A percentile compares a stretch with the other conserved stretches of the same genome.
Conservation (phyloP, 192 early-diverging fungal genomes). For the Linnemannia elongata region DNA sequence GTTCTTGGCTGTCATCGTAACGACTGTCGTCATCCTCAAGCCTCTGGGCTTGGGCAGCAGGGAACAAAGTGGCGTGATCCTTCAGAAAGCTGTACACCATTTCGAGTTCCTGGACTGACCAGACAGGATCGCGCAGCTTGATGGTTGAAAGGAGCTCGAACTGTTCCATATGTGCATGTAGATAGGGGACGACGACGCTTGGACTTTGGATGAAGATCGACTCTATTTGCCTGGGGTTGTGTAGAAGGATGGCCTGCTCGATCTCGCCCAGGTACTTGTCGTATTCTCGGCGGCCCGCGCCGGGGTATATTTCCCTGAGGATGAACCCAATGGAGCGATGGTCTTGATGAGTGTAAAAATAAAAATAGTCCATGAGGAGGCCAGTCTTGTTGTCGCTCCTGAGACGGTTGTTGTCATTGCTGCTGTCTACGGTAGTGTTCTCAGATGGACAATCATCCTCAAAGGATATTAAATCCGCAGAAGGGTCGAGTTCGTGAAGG, state of each 20-base stretch:
- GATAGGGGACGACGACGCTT: slow-evolving; percentile 11
- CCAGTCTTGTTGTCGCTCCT: slow-evolving; percentile 1
- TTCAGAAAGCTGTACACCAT: slow-evolving; percentile 30
- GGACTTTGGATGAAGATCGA: slow-evolving; percentile 28
- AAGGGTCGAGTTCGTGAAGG: not conserved
- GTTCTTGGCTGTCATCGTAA: not conserved
- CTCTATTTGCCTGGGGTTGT: slow-evolving; percentile 25
- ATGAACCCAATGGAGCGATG: slow-evolving; percentile 24
- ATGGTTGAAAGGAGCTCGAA: slow-evolving; percentile 26
- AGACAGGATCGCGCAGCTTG: slow-evolving; percentile 27
- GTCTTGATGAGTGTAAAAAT: slow-evolving; percentile 31
- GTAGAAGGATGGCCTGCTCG: slow-evolving; percentile 28
- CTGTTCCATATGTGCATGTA: slow-evolving; percentile 3
- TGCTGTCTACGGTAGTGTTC: not conserved
- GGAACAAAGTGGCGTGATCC: slow-evolving; percentile 20
- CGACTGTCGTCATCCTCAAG: not conserved
- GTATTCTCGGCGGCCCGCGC: slow-evolving; percentile 38
- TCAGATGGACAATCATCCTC: not conserved
- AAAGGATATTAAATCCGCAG: not conserved
- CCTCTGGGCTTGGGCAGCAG: not conserved
- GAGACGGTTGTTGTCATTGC: not conserved
- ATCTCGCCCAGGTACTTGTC: slow-evolving; percentile 32
- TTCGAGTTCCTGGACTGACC: slow-evolving; percentile 21
- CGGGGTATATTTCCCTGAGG: slow-evolving; percentile 32
- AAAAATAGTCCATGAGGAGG: slow-evolving; percentile 39